Conservation (phyloP, 2,329 filamentous ascomycete genomes). For the Cladosporium colombiae region DNA sequence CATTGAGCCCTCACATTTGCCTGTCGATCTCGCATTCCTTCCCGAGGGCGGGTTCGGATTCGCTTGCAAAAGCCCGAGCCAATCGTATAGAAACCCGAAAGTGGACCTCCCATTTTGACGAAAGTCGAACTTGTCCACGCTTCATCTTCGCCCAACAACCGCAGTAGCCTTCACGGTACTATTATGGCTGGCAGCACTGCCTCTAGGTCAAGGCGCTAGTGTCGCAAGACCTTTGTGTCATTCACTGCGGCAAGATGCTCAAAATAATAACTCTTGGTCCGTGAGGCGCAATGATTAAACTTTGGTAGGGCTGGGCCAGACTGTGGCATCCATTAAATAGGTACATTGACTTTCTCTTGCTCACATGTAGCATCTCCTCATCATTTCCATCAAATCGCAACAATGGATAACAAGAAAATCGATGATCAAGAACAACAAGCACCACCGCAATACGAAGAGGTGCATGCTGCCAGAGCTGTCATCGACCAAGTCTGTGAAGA, state of each 20-base stretch:
- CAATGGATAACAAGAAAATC: neutral
- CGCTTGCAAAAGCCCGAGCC: neutral
- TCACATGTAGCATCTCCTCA: neutral
- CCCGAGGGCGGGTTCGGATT: neutral
- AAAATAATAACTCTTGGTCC: neutral
- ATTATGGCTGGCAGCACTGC: neutral
- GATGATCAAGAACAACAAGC: neutral
- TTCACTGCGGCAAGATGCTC: neutral
- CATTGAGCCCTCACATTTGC: neutral
- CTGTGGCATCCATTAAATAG: neutral
- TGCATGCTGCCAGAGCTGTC: neutral
- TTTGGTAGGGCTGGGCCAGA: neutral
- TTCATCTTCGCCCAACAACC: neutral
- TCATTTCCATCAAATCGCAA: neutral
- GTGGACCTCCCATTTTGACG: neutral
- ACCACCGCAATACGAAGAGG: constrained; percentile 12
- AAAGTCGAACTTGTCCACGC: neutral
- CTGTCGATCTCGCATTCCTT: neutral
- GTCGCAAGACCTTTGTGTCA: neutral
- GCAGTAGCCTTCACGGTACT: neutral
- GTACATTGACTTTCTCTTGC: neutral
- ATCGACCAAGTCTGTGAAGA: neutral
- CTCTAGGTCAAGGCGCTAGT: neutral
- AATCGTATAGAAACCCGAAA: neutral
- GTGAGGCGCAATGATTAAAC: neutral